These are phyloP conservation scores for Termitomyces sp. DNA, from an alignment of 1,284 basidiomycete species.

Conservation along the genomic window DNA sequence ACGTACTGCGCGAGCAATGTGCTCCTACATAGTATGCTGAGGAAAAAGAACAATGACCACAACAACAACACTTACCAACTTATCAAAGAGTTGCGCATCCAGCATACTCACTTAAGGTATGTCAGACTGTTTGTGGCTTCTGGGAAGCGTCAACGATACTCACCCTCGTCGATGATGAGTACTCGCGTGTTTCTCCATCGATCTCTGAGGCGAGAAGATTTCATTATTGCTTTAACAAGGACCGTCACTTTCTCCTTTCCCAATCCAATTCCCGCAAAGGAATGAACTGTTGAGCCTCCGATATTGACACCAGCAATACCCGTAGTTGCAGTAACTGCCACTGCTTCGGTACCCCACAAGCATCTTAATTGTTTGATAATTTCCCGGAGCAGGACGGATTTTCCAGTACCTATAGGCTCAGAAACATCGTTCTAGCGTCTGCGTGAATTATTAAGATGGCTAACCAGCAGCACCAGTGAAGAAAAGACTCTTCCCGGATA, in stretches of 20 bases:
- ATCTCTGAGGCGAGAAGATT: constrained; percentile 42
- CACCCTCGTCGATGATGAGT: constrained; percentile 86
- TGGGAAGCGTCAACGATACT: constrained; percentile 13
- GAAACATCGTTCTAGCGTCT: background rate
- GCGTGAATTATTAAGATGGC: background rate
- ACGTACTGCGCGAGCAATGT: constrained; percentile 56
- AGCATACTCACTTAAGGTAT: constrained; percentile 68
- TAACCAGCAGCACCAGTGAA: constrained; percentile 76
- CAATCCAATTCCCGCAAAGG: constrained; percentile 80
- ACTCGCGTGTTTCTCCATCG: constrained; percentile 73
- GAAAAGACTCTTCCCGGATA: constrained; percentile 41
- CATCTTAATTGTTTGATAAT: constrained; percentile 60
- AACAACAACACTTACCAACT: constrained; percentile 44
- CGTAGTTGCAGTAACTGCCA: constrained; percentile 86
- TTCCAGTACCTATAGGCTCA: constrained; percentile 79
- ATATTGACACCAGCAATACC: constrained; percentile 88
- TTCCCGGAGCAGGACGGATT: constrained; percentile 80
- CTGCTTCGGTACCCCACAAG: constrained; percentile 39
- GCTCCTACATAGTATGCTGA: constrained; percentile 22
- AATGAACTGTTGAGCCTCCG: constrained; percentile 83
- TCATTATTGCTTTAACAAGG: constrained; percentile 49
- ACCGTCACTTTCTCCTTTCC: constrained; percentile 57
- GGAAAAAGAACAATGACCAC: background rate
- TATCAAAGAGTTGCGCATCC: constrained; percentile 80
- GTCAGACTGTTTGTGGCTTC: background rate